phyloP scores from a whole-genome alignment of 345 rosid genomes.

The Eucalyptus curtisii region DNA sequence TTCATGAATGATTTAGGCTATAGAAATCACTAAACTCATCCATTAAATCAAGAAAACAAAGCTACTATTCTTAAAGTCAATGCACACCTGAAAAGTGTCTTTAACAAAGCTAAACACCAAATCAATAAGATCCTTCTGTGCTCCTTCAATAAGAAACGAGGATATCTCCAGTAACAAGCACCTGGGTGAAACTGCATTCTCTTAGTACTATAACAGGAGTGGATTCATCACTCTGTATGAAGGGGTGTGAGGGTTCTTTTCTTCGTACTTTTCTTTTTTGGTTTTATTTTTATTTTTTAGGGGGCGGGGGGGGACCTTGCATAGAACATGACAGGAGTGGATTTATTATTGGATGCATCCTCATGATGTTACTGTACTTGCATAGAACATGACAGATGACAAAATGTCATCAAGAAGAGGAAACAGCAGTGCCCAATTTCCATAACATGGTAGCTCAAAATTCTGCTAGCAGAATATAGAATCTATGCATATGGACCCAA shows the following conservation, averaged over 20 bases:
- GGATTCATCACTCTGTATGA: neutral
- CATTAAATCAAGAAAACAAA: neutral
- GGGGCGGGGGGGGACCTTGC: neutral
- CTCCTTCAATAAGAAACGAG: constrained; percentile 64
- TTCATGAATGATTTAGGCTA: neutral
- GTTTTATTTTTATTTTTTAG: rapidly evolving
- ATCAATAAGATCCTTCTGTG: constrained; percentile 53
- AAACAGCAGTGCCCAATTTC: neutral
- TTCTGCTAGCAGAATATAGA: neutral
- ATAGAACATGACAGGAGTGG: neutral
- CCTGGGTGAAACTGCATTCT: constrained; percentile 9
- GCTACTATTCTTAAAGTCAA: neutral
- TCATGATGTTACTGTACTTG: neutral
- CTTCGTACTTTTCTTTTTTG: too few relatives aligned
- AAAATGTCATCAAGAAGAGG: neutral
- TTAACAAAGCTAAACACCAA: constrained; percentile 51
- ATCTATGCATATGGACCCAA: neutral
- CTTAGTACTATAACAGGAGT: neutral
- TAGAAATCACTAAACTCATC: neutral
- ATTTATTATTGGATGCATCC: neutral
- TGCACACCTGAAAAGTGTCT: constrained; percentile 47
- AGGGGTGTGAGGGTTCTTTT: neutral
- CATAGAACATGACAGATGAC: neutral
- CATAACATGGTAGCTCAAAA: neutral
- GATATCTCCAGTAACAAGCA: constrained; percentile 54